A percentile compares a stretch with the other conserved stretches of the same genome.
phyloP scores from a whole-genome alignment of 495 filamentous ascomycete species.

The Lophiostoma macrostomum region DNA sequence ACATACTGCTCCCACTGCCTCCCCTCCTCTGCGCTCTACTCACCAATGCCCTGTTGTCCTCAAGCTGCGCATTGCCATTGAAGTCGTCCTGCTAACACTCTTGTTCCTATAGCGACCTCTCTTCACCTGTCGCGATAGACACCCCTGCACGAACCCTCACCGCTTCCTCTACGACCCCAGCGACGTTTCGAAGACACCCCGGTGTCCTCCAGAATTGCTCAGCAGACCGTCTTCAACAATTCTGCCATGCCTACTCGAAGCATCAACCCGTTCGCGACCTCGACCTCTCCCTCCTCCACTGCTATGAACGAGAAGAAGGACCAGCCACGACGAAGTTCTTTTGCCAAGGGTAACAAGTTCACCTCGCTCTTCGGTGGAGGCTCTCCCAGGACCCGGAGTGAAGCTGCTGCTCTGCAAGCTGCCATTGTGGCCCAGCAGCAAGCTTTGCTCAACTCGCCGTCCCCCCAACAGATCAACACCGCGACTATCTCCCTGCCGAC shows the following conservation, averaged over 20 bases:
- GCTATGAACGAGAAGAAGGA: constrained; percentile 36
- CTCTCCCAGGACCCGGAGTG: constrained; percentile 56
- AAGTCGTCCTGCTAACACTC: no score
- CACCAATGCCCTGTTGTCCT: neutral
- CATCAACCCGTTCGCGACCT: constrained; percentile 40
- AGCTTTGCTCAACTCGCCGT: constrained; percentile 53
- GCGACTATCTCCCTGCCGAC: constrained; percentile 78
- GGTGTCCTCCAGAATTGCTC: neutral
- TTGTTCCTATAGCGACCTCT: no score
- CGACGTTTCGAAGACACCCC: no score
- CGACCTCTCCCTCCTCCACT: constrained; percentile 29
- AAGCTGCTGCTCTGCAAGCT: constrained; percentile 59
- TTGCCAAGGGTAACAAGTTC: constrained; percentile 61
- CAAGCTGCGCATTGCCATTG: no score
- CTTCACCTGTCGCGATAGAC: no score
- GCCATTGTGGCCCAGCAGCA: constrained; percentile 54
- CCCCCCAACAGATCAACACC: constrained; percentile 61
- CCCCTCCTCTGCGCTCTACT: neutral
- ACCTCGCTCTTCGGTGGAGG: constrained; percentile 58
- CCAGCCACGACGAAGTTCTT: constrained; percentile 48
- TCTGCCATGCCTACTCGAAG: constrained; percentile 41
- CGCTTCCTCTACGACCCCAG: neutral
- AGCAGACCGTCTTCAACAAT: neutral
- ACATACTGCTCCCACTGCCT: neutral
- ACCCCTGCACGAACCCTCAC: no score